Evolutionary conservation across 139 green algal genomes (phyloP).

Genomic region (Chlamydomonas asymmetrica): DNA sequence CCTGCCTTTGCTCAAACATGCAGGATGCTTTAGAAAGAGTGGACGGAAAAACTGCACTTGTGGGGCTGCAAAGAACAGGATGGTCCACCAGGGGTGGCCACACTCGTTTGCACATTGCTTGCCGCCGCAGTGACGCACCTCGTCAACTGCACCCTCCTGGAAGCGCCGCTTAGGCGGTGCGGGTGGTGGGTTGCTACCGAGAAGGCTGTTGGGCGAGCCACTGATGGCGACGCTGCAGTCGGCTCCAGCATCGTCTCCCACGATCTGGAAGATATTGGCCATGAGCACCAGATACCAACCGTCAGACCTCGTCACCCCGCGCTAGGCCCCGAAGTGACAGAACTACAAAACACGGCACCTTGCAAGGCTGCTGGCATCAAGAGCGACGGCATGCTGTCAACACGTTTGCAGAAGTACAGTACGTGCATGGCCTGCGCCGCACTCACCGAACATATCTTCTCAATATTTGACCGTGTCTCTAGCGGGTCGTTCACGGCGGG

Average conservation of each 20-base stretch:
- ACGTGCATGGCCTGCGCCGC: not conserved
- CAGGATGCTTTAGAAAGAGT: too few species aligned
- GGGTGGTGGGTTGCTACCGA: conserved; percentile 8
- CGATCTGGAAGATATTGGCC: conserved; percentile 16
- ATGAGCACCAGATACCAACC: too few species aligned
- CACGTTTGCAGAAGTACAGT: not conserved
- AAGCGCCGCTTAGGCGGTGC: conserved; percentile 55
- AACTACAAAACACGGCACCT: not conserved
- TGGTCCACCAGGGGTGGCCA: too few species aligned
- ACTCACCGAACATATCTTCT: conserved; percentile 52
- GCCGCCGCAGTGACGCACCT: conserved; percentile 42
- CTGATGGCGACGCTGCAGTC: conserved; percentile 6
- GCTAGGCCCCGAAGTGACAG: not conserved
- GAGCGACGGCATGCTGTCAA: not conserved
- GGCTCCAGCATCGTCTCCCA: conserved; percentile 21
- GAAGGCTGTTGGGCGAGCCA: not conserved
- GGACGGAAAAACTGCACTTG: too few species aligned
- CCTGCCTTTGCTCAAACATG: too few species aligned
- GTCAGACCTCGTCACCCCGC: too few species aligned
- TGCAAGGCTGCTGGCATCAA: not conserved
- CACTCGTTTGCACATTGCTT: too few species aligned
- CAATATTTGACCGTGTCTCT: conserved; percentile 27
- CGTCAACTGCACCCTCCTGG: conserved; percentile 71
- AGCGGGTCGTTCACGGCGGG: conserved; percentile 49
- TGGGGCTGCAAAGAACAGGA: too few species aligned